Conservation (phyloP, 768 basidiomycete species). For the Termitomyces sp. region DNA sequence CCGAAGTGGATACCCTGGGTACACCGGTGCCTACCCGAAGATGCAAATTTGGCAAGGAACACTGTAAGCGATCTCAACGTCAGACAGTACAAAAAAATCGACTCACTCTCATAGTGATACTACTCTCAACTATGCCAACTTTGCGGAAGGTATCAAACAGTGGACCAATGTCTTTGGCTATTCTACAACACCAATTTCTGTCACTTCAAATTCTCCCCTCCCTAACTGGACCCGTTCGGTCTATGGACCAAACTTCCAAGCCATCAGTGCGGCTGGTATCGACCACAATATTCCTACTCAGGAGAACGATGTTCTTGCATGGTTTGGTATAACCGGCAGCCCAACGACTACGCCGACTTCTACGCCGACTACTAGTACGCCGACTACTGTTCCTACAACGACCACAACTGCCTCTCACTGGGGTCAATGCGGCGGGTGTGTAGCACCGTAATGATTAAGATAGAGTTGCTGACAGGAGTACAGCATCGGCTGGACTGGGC, state of each 20-base stretch:
- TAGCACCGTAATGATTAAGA: background rate
- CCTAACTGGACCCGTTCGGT: constrained; percentile 46
- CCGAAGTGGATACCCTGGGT: constrained; percentile 48
- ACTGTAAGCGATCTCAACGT: constrained; percentile 17
- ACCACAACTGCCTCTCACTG: constrained; percentile 19
- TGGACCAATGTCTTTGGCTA: constrained; percentile 57
- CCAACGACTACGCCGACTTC: constrained; percentile 17
- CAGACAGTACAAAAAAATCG: background rate
- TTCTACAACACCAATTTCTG: constrained; percentile 37
- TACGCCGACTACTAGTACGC: constrained; percentile 15
- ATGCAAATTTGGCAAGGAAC: constrained; percentile 59
- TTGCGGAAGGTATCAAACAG: constrained; percentile 49
- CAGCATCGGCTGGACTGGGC: constrained; percentile 30
- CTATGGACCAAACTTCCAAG: constrained; percentile 50
- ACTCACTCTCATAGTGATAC: constrained; percentile 38
- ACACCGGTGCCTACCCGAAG: constrained; percentile 48
- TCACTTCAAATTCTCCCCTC: constrained; percentile 39
- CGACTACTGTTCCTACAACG: constrained; percentile 20
- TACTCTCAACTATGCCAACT: constrained; percentile 50
- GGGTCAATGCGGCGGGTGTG: constrained; percentile 24
- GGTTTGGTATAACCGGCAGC: constrained; percentile 44
- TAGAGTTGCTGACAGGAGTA: background rate
- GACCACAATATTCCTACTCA: constrained; percentile 54
- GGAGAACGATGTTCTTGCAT: constrained; percentile 43
- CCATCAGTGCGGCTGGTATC: constrained; percentile 45